These are phyloP conservation scores for Solanum neorickii DNA, from an alignment of 257 asterid genomes.

Conservation along the genomic window DNA sequence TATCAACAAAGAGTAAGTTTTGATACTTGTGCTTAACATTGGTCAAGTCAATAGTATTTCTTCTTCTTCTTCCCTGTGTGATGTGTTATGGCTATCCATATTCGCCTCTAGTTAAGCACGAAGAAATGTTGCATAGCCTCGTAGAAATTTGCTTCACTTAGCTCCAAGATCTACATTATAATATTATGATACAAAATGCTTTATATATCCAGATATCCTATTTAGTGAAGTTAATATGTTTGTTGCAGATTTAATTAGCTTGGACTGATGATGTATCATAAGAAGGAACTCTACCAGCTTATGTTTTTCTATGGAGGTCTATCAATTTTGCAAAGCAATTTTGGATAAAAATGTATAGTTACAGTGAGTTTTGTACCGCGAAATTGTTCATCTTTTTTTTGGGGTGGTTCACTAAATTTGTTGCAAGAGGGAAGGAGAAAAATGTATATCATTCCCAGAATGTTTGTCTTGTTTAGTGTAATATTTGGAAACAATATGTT, in stretches of 20 bases:
- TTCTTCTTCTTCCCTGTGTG: not conserved
- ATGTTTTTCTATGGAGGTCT: not conserved
- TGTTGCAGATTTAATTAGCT: not conserved
- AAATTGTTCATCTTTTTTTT: not conserved
- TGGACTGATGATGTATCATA: not conserved
- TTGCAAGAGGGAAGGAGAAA: not conserved
- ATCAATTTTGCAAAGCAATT: constrained; percentile 1
- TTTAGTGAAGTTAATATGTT: not conserved
- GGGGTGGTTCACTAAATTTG: not conserved
- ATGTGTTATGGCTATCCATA: not conserved
- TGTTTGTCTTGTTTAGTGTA: not conserved
- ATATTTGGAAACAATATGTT: not conserved
- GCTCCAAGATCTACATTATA: not conserved
- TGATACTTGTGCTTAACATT: not conserved
- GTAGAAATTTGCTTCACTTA: not conserved
- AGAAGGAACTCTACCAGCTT: not conserved
- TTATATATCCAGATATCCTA: not conserved
- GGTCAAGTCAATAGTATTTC: not conserved
- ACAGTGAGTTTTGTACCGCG: not conserved
- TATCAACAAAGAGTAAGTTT: not conserved
- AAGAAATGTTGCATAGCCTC: not conserved
- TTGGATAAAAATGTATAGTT: constrained; percentile 2
- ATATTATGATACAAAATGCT: not conserved
- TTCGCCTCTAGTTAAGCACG: not conserved
- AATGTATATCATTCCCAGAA: not conserved